Percentiles rank a stretch among this genome's conserved stretches.
These are phyloP conservation scores for Xylaria polymorpha DNA, from an alignment of 2,329 filamentous ascomycete species.

Conservation along the genomic window DNA sequence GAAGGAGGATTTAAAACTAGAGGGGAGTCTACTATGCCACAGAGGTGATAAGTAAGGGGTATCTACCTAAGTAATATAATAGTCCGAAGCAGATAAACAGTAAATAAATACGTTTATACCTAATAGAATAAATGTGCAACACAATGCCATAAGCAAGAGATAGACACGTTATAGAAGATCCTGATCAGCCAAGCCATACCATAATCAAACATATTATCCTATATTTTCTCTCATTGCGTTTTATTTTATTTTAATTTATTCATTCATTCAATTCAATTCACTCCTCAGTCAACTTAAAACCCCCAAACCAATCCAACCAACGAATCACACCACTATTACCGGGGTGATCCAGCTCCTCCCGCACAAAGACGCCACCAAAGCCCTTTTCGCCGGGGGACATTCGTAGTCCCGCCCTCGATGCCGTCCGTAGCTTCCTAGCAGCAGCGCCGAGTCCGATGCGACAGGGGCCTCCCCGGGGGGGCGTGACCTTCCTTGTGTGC, in stretches of 20 bases:
- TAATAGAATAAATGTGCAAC: background rate
- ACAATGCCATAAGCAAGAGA: background rate
- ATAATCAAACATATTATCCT: too few species aligned
- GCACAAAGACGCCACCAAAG: background rate
- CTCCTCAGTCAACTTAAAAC: background rate
- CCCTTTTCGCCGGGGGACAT: slow-evolving; percentile 8
- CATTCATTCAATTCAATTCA: background rate
- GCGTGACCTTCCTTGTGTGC: slow-evolving; percentile 44
- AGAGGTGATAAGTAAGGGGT: too few species aligned
- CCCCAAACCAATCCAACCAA: background rate
- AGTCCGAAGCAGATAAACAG: too few species aligned
- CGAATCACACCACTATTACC: background rate
- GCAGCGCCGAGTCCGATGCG: slow-evolving; percentile 4
- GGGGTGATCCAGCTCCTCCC: background rate
- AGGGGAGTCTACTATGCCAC: too few species aligned
- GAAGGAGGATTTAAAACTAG: too few species aligned
- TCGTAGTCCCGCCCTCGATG: background rate
- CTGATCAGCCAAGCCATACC: background rate
- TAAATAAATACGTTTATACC: too few species aligned
- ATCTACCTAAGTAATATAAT: too few species aligned
- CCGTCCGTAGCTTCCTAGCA: background rate
- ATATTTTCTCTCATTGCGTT: too few species aligned
- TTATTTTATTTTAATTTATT: background rate
- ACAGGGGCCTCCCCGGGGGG: slow-evolving; percentile 39
- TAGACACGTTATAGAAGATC: too few species aligned